A percentile compares a stretch with the other conserved stretches of the same genome.
Conservation (phyloP, 1,284 basidiomycete genomes). For the Vanrija sp. region DNA sequence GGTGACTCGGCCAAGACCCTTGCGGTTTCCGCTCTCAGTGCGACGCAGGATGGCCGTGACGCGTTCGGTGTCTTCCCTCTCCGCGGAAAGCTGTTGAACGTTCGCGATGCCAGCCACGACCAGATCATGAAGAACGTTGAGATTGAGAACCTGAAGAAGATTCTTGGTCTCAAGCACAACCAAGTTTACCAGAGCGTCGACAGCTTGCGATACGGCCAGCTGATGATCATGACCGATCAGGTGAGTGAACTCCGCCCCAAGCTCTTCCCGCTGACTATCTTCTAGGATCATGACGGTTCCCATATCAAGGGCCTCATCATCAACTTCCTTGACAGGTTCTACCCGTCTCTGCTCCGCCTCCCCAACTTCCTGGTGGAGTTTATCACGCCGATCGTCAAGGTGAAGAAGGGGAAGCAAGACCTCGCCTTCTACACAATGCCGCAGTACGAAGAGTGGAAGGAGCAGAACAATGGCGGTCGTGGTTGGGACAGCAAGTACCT, state of each 20-base stretch:
- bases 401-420: constrained; percentile 74
- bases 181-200: constrained; percentile 73
- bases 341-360: constrained; percentile 86
- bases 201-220: constrained; percentile 82
- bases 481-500: constrained; percentile 94
- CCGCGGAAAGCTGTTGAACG: constrained; percentile 94
- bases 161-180: constrained; percentile 91
- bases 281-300: constrained; percentile 98
- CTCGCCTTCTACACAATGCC: constrained; percentile 96
- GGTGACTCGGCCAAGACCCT: constrained; percentile 98
- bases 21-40: constrained; percentile 88
- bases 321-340: constrained; percentile 97
- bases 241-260: constrained; percentile 48
- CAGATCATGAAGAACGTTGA: constrained; percentile 98
- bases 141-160: constrained; percentile 96
- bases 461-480: constrained; percentile 69
- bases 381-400: constrained; percentile 95
- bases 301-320: constrained; percentile 99
- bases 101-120: constrained; percentile 92
- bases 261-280: background rate
- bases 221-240: constrained; percentile 99
- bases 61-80: constrained; percentile 97
- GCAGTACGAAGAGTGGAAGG: constrained; percentile 91
- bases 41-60: constrained; percentile 78
- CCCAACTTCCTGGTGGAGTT: constrained; percentile 96